Evolutionary conservation across 805 yeast species (phyloP).

Genomic region (Priceomyces carsonii): DNA sequence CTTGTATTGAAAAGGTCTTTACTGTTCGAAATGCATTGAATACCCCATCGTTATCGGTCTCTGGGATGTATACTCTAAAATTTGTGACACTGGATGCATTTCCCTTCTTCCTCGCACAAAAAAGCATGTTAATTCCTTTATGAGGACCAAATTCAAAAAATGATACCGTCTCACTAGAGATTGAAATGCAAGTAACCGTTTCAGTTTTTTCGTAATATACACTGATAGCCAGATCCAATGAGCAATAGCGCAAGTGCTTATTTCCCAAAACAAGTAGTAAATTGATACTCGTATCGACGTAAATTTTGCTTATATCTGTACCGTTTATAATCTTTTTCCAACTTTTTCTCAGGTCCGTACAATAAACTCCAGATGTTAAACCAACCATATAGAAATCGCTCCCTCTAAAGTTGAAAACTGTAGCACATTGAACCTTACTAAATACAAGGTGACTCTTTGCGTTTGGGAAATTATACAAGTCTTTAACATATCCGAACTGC

Average conservation of each 20-base stretch:
- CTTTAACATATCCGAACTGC: slow-evolving; percentile 22
- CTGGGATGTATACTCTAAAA: slow-evolving; percentile 61
- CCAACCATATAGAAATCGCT: slow-evolving; percentile 57
- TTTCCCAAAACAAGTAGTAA: slow-evolving; percentile 60
- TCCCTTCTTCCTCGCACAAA: slow-evolving; percentile 55
- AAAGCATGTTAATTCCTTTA: slow-evolving; percentile 57
- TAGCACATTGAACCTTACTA: slow-evolving; percentile 44
- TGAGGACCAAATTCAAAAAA: slow-evolving; percentile 73
- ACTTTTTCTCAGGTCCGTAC: slow-evolving; percentile 43
- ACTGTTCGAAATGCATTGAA: slow-evolving; percentile 39
- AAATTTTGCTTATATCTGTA: slow-evolving; percentile 55
- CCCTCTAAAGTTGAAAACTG: slow-evolving; percentile 46
- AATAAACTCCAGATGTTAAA: slow-evolving; percentile 60
- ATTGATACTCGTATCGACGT: slow-evolving; percentile 57
- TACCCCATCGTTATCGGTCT: slow-evolving; percentile 53
- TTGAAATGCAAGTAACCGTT: slow-evolving; percentile 45
- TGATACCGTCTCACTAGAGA: slow-evolving; percentile 50
- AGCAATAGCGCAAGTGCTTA: slow-evolving; percentile 59
- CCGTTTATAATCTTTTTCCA: slow-evolving; percentile 65
- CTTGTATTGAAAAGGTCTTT: slow-evolving; percentile 50
- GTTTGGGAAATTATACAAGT: slow-evolving; percentile 22
- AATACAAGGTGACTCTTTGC: slow-evolving; percentile 26
- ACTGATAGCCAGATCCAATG: slow-evolving; percentile 59
- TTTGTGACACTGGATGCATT: slow-evolving; percentile 41
- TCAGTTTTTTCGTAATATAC: slow-evolving; percentile 51